Evolutionary conservation across 371 early-diverging fungal species (phyloP).

Genomic region (Synchytrium microbalum): DNA sequence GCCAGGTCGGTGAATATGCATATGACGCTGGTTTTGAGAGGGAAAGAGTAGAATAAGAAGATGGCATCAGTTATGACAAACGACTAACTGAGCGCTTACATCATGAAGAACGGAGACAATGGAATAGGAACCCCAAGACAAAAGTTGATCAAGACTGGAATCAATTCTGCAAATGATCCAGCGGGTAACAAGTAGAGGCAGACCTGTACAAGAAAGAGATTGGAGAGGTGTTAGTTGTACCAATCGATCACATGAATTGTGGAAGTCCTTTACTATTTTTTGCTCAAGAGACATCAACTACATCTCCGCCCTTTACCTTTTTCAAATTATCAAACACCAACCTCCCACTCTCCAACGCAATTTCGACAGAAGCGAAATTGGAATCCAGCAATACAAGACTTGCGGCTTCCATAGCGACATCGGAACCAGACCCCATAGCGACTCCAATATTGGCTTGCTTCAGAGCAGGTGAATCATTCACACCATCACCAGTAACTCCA

Average conservation of each 20-base stretch:
- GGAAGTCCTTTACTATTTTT: slow-evolving; percentile 5
- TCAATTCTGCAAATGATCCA: no score
- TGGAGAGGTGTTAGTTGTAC: slow-evolving; percentile 48
- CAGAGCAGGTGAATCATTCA: slow-evolving; percentile 87
- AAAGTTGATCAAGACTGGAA: no score
- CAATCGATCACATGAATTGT: slow-evolving; percentile 7
- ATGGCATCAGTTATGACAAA: no score
- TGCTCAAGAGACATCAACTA: slow-evolving; percentile 58
- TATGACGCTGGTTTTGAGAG: slow-evolving; percentile 58
- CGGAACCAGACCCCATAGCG: slow-evolving; percentile 77
- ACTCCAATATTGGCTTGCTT: slow-evolving; percentile 79
- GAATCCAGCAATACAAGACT: slow-evolving; percentile 80
- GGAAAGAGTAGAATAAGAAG: slow-evolving; percentile 50
- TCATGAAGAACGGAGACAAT: no score
- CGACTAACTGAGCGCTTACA: no score
- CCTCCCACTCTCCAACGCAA: slow-evolving; percentile 75
- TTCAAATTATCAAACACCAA: slow-evolving; percentile 75
- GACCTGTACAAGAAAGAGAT: slow-evolving; percentile 61
- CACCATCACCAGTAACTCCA: slow-evolving; percentile 97
- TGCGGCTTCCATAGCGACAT: slow-evolving; percentile 84
- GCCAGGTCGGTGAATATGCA: slow-evolving; percentile 45
- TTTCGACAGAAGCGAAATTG: slow-evolving; percentile 74
- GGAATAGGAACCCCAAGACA: no score
- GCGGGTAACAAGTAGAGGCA: no score
- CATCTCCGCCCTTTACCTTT: slow-evolving; percentile 65